phyloP scores from a whole-genome alignment of 495 filamentous ascomycete genomes.

The Talaromyces thailandensis region DNA sequence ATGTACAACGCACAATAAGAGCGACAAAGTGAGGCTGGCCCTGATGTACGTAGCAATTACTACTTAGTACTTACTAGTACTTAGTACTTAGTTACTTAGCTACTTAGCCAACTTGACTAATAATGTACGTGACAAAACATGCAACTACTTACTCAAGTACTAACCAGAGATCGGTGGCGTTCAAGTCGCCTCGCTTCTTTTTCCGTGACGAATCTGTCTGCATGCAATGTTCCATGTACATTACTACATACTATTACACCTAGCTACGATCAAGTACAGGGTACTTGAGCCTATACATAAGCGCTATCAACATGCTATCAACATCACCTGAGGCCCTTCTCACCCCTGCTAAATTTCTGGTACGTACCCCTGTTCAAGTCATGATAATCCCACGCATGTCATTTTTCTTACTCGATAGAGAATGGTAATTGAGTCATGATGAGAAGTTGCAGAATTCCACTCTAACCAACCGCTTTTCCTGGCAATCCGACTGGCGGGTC shows the following conservation, averaged over 20 bases:
- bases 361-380: not conserved
- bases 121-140: not conserved
- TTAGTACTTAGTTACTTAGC: too few relatives aligned
- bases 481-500: not conserved
- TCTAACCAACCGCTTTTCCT: not conserved
- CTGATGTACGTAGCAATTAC: not conserved
- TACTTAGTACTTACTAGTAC: not conserved
- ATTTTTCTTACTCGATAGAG: not conserved
- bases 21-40: not conserved
- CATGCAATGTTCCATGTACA: not conserved
- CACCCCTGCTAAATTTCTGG: not conserved
- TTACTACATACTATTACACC: not conserved
- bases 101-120: too few relatives aligned
- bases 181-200: not conserved
- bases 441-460: not conserved
- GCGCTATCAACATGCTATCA: not conserved
- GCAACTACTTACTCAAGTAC: not conserved
- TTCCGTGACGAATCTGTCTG: constrained; percentile 6
- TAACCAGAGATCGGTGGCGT: constrained; percentile 1
- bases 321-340: not conserved
- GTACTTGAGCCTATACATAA: not conserved
- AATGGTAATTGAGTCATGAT: not conserved
- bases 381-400: not conserved
- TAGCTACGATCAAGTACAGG: not conserved
- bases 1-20: not conserved